phyloP scores from a whole-genome alignment of 352 stramenopile species.

The Thalassiosira oceanica region DNA sequence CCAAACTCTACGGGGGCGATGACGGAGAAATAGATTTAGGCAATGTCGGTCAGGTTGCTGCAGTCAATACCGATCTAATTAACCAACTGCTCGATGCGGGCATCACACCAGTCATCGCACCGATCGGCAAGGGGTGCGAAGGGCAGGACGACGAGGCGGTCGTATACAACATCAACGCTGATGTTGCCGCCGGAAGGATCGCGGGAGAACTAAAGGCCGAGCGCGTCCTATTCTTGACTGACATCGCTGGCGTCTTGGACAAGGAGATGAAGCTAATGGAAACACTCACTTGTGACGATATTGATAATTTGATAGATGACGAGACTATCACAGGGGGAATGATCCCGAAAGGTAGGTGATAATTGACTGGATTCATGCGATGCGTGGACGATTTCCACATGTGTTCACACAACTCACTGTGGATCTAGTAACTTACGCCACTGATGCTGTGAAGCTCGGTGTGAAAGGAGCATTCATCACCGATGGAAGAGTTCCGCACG shows the following conservation, averaged over 20 bases:
- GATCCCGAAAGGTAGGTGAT: conserved; percentile 78
- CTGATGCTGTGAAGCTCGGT: conserved; percentile 78
- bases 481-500: conserved; percentile 79
- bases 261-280: conserved; percentile 82
- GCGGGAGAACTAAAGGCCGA: conserved; percentile 78
- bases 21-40: conserved; percentile 75
- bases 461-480: conserved; percentile 79
- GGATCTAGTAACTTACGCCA: conserved; percentile 76
- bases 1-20: conserved; percentile 78
- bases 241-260: conserved; percentile 85
- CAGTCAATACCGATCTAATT: conserved; percentile 90
- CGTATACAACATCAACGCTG: conserved; percentile 86
- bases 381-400: not conserved
- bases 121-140: conserved; percentile 82
- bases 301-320: conserved; percentile 80
- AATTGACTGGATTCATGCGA: not conserved
- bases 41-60: conserved; percentile 81
- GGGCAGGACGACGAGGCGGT: conserved; percentile 54
- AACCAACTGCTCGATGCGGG: conserved; percentile 88
- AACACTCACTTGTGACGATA: conserved; percentile 64
- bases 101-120: conserved; percentile 83
- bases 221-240: conserved; percentile 84
- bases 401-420: not conserved
- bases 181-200: conserved; percentile 83
- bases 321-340: conserved; percentile 86